Evolutionary conservation across 2,329 filamentous ascomycete genomes (phyloP), one percentile per base, ranked within the genome.

Genomic region (Sodiomyces alkalinus): DNA sequence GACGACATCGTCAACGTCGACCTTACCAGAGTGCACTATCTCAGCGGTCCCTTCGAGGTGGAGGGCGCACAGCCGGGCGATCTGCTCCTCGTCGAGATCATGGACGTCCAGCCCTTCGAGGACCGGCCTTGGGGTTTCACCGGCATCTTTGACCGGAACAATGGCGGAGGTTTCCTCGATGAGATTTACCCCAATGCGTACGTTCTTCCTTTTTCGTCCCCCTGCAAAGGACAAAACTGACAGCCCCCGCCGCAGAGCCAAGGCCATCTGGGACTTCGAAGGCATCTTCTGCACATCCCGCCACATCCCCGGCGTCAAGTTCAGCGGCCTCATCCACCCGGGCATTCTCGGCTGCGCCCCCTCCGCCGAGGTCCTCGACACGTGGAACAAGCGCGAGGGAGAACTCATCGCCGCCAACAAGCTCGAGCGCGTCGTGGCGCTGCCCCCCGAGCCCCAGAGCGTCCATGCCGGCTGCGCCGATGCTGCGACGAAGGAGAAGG

Each of bases 321-420:
- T 93, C 47, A 73, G 85, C 0, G 83, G 86, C 0, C 63, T 93
- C 18, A 92, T 93, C 46, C 86, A 93, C 48, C 86, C 86, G 0
- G 86, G 86, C 4, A 93, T 94, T 38, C 60, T 94, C 7, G 86
- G 86, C 12, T 92, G 83, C 45, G 86, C 86, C 0, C 86, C 86
- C 0, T 87, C 80, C 0, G 58, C 72, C 3, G 74, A 82, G 40
- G 60, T 94, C 11, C 68, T 93, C 8, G 70, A 68, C 0, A 74
- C 72, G 29, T 93, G 86, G 86, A 93, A 92, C 46, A 63, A 60
- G 33, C 79, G 86, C 19, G 86, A 94, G 51, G 75, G 56, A 9
- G 80, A 87, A 37, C 64, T 94, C 7, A 86, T 92, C 35, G 59
- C 69, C 0, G 68, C 74, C 3, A 68, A 72, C 27, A 65, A 73